Evolutionary conservation across 768 basidiomycete genomes (phyloP).

Genomic region (Megacollybia marginata): DNA sequence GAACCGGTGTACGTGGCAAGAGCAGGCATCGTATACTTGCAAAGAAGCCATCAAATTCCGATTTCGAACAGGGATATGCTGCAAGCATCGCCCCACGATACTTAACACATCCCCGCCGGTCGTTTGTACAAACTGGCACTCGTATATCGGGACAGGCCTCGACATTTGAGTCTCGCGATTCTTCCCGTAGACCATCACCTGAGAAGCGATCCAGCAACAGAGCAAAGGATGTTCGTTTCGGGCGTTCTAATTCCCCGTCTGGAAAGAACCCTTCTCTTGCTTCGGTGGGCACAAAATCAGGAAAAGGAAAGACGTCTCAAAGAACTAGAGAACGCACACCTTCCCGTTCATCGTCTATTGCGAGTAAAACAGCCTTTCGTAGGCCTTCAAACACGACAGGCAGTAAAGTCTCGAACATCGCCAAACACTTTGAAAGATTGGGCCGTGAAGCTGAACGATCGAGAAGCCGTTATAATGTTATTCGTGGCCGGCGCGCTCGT

Average conservation of each 20-base stretch:
- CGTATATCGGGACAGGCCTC: slow-evolving; percentile 51
- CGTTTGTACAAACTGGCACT: slow-evolving; percentile 27
- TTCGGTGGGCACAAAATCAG: slow-evolving; percentile 26
- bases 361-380: slow-evolving; percentile 48
- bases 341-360: slow-evolving; percentile 34
- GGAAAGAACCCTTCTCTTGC: slow-evolving; percentile 20
- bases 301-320: slow-evolving; percentile 15
- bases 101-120: slow-evolving; percentile 46
- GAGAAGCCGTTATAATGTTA: slow-evolving; percentile 76
- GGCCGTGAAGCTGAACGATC: slow-evolving; percentile 66
- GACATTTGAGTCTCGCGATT: slow-evolving; percentile 45
- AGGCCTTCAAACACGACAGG: slow-evolving; percentile 41
- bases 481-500: slow-evolving; percentile 78
- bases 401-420: slow-evolving; percentile 78
- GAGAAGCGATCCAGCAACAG: slow-evolving; percentile 50
- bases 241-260: slow-evolving; percentile 40
- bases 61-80: slow-evolving; percentile 88
- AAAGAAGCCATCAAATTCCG: slow-evolving; percentile 62
- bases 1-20: slow-evolving; percentile 34
- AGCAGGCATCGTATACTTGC: slow-evolving; percentile 41
- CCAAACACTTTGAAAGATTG: slow-evolving; percentile 86
- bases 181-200: slow-evolving; percentile 65
- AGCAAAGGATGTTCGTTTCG: slow-evolving; percentile 32
- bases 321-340: slow-evolving; percentile 34
- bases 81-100: slow-evolving; percentile 85